phyloP scores from a whole-genome alignment of 2,329 filamentous ascomycete genomes.

The Clarireedia sp. region DNA sequence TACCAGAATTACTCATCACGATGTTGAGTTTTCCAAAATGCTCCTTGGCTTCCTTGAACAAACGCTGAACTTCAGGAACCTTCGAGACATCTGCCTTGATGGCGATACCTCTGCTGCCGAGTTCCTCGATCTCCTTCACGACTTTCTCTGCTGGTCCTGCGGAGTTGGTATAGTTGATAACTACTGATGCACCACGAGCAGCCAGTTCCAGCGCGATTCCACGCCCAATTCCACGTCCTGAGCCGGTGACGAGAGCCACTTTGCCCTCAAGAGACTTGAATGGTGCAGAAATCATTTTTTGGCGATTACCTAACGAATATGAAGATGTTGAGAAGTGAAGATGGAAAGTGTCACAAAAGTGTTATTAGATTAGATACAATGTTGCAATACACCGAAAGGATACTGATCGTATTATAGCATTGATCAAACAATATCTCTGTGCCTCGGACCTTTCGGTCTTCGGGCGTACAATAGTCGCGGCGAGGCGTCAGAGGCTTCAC shows the following conservation, averaged over 20 bases:
- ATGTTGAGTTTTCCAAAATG: slow-evolving; percentile 26
- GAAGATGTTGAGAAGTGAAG: background rate
- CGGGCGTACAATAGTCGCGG: slow-evolving; percentile 6
- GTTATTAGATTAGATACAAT: too few relatives aligned
- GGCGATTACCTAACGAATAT: background rate
- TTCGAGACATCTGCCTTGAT: slow-evolving; percentile 52
- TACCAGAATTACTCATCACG: slow-evolving; percentile 27
- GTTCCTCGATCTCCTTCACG: slow-evolving; percentile 41
- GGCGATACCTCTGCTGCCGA: slow-evolving; percentile 45
- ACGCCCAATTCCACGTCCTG: slow-evolving; percentile 67
- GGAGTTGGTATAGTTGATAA: slow-evolving; percentile 57
- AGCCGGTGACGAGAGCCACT: slow-evolving; percentile 76
- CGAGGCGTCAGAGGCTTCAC: slow-evolving; percentile 3
- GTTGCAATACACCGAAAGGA: background rate
- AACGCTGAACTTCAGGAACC: slow-evolving; percentile 29
- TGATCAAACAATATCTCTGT: background rate
- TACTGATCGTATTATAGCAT: slow-evolving; percentile 2
- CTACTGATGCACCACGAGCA: slow-evolving; percentile 33
- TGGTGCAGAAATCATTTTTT: slow-evolving; percentile 1
- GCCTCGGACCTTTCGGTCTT: slow-evolving; percentile 7
- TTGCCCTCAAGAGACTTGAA: slow-evolving; percentile 39
- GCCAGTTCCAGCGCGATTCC: slow-evolving; percentile 34
- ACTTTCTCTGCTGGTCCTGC: slow-evolving; percentile 47
- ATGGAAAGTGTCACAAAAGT: too few relatives aligned
- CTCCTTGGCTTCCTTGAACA: slow-evolving; percentile 21